These are phyloP conservation scores for Aspergillus ellipticus DNA, from an alignment of 495 filamentous ascomycete genomes.

Conservation along the genomic window DNA sequence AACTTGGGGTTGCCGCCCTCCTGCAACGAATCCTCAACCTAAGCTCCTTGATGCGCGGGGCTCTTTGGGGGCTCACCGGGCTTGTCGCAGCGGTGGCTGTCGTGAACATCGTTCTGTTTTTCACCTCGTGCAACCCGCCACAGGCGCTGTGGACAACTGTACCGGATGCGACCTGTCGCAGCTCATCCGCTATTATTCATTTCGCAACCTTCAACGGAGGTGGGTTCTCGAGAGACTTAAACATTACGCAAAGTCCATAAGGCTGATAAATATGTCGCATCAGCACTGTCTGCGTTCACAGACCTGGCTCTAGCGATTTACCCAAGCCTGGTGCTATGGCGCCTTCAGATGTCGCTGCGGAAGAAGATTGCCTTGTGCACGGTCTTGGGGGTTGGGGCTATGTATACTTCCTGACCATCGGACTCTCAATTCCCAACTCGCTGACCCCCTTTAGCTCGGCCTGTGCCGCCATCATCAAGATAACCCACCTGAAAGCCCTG, in stretches of 20 bases:
- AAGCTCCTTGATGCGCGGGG: conserved; percentile 14
- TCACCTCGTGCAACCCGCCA: conserved; percentile 39
- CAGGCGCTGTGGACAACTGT: conserved; percentile 36
- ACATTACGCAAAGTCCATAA: no score
- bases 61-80: conserved; percentile 29
- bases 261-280: no score
- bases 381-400: conserved; percentile 40
- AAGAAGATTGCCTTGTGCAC: conserved; percentile 46
- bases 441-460: conserved; percentile 5
- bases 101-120: conserved; percentile 29
- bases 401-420: conserved; percentile 9
- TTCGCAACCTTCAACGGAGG: conserved; percentile 31
- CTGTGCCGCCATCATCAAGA: conserved; percentile 36
- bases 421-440: background rate
- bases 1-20: conserved; percentile 36
- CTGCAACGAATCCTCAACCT: conserved; percentile 37
- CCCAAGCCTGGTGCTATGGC: conserved; percentile 39
- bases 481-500: conserved; percentile 33
- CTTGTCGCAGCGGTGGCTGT: conserved; percentile 17
- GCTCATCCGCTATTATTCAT: conserved; percentile 27
- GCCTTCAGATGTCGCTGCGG: conserved; percentile 38
- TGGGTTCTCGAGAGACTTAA: no score
- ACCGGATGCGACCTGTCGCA: conserved; percentile 28
- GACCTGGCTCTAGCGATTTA: conserved; percentile 50
- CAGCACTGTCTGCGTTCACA: conserved; percentile 36